Base-by-base conservation (phyloP, 2,329 filamentous ascomycete species). In the Pyrenochaeta sp. region DNA sequence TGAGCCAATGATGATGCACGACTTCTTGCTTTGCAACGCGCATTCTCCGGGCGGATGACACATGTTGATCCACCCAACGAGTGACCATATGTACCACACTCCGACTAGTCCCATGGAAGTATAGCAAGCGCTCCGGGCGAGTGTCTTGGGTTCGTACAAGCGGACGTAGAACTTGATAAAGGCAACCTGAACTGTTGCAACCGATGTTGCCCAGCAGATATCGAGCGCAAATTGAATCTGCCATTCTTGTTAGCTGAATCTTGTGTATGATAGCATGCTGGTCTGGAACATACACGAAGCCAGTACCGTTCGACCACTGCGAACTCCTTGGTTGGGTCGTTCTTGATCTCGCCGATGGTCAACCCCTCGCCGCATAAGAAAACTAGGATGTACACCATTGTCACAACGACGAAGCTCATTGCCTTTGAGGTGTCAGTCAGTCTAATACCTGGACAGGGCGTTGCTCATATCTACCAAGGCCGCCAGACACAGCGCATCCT, bases 171-270 rank as follows among this genome's bases (percentile, higher is more conserved):
- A 65, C 43, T 60, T 55, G 22, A 60, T 54, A 19, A 66, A 61
- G 8, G 59, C 62, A 42, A 68, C 52, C 30, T 68, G 64, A n/a
- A 68, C 57, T n/a, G 59, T 59, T 27, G 61, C 55, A 44, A 68
- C 50, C 9, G 65, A 66, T 12, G 62, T 65, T 32, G 63, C 64
- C 65, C 65, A 68, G 55, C 64, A 68, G 22, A 61, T 59, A 30
- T 68, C 64, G 48, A 68, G 53, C 30, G 64, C 59, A 42, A 68
- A 65, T 58, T 68, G 64, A 25, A 62, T 61, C 64, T 68, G 52
- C 37, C 37, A 7, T 25, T 2, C 22, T 10, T 22, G 37, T 64
- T 48, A 62, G 58, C 45, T 28, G n/a, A 37, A 10, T 10, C 6
- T 9, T 36, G 7, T 36, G 9, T 15, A 36, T 13, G 32, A 15